phyloP scores from a whole-genome alignment of 2,329 filamentous ascomycete genomes.

The Tolypocladium amazonense region DNA sequence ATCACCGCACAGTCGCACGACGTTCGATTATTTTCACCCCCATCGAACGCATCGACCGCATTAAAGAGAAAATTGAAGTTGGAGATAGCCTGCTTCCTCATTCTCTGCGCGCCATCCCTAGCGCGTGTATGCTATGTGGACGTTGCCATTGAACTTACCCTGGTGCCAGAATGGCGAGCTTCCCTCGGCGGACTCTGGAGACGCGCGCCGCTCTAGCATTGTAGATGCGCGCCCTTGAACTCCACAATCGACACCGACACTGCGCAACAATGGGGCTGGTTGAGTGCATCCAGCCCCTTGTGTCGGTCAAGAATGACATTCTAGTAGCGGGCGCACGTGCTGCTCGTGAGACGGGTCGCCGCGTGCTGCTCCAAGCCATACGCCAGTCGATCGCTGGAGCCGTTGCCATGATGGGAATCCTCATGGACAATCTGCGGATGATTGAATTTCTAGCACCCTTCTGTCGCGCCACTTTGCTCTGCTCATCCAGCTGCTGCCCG shows the following conservation, averaged over 20 bases:
- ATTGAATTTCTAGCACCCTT: background rate
- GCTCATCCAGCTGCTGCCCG: background rate
- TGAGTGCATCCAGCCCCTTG: background rate
- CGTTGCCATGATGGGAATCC: background rate
- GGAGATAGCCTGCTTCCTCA: background rate
- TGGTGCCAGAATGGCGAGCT: background rate
- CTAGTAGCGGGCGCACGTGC: background rate
- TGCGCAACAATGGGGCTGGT: background rate
- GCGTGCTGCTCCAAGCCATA: background rate
- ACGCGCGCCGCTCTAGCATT: background rate
- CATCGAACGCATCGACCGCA: background rate
- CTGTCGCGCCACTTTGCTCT: background rate
- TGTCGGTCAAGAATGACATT: background rate
- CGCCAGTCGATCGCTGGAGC: background rate
- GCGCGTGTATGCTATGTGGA: background rate
- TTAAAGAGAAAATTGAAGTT: too few species aligned
- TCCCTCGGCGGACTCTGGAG: background rate
- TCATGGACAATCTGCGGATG: background rate
- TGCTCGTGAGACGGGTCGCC: background rate
- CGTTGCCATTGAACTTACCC: background rate
- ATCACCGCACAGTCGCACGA: background rate
- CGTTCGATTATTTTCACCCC: background rate
- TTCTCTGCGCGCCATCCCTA: background rate
- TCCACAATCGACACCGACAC: background rate
- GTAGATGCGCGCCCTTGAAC: background rate